Conservation (phyloP, 2,329 filamentous ascomycete genomes). For the Colletotrichum lentis region DNA sequence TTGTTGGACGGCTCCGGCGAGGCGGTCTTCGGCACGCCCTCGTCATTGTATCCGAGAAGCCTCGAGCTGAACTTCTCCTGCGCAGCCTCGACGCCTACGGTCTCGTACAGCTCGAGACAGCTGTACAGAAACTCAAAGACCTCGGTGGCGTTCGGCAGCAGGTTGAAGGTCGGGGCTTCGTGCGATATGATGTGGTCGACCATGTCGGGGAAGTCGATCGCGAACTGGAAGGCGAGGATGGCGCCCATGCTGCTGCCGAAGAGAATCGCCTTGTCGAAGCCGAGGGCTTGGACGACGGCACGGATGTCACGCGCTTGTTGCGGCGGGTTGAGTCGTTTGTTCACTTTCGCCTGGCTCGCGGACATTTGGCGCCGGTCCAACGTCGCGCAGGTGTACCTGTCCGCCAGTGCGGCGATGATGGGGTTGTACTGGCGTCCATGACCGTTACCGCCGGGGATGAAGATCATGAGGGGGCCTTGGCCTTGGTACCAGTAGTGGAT, state of each 20-base stretch:
- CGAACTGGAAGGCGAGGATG: constrained; percentile 45
- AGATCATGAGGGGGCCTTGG: constrained; percentile 44
- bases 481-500: constrained; percentile 47
- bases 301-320: constrained; percentile 47
- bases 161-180: constrained; percentile 42
- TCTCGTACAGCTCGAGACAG: constrained; percentile 41
- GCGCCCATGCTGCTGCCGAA: constrained; percentile 46
- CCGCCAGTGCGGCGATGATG: constrained; percentile 43
- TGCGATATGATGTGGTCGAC: constrained; percentile 45
- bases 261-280: constrained; percentile 42
- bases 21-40: constrained; percentile 39
- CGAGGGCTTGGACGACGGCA: constrained; percentile 44
- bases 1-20: constrained; percentile 41
- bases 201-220: constrained; percentile 44
- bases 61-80: constrained; percentile 36
- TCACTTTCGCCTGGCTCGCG: constrained; percentile 41
- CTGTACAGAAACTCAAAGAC: constrained; percentile 41
- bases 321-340: constrained; percentile 41
- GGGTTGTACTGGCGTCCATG: constrained; percentile 46
- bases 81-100: constrained; percentile 39
- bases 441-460: constrained; percentile 48
- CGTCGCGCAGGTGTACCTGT: constrained; percentile 44
- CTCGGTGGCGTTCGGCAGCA: constrained; percentile 43
- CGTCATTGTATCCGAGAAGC: constrained; percentile 43
- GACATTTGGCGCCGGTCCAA: constrained; percentile 49